Conservation (phyloP, 2,329 filamentous ascomycete genomes). For the Alternaria rosae region DNA sequence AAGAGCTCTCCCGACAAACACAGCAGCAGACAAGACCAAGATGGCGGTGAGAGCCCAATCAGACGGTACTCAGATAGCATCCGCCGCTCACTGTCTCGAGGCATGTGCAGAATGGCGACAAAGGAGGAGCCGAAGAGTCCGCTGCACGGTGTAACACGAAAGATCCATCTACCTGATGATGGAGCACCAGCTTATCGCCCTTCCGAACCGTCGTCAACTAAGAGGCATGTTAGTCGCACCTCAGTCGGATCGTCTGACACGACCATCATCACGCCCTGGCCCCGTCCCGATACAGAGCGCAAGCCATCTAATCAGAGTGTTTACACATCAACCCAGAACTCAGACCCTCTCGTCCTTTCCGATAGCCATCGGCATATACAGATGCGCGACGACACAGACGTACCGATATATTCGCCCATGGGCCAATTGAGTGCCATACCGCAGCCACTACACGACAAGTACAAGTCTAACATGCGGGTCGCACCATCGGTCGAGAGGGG, state of each 20-base stretch:
- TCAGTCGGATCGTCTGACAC: constrained; percentile 5
- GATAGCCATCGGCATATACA: background rate
- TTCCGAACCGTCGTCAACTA: background rate
- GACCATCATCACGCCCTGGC: constrained; percentile 6
- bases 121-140: constrained; percentile 30
- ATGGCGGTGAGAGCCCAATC: constrained; percentile 22
- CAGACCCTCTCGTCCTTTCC: constrained; percentile 20
- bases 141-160: constrained; percentile 31
- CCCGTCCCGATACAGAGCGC: constrained; percentile 13
- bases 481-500: background rate
- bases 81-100: constrained; percentile 25
- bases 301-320: constrained; percentile 22
- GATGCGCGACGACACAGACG: background rate
- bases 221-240: background rate
- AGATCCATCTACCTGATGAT: constrained; percentile 20
- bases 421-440: constrained; percentile 29
- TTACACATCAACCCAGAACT: constrained; percentile 22
- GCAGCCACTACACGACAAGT: constrained; percentile 14
- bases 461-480: background rate
- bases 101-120: constrained; percentile 5
- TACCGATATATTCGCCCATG: constrained; percentile 22
- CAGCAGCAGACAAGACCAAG: background rate
- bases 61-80: constrained; percentile 29
- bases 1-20: background rate
- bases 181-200: background rate